Base-by-base conservation (phyloP, 352 stramenopile species). In the Hyaloperonospora arabidopsidis region DNA sequence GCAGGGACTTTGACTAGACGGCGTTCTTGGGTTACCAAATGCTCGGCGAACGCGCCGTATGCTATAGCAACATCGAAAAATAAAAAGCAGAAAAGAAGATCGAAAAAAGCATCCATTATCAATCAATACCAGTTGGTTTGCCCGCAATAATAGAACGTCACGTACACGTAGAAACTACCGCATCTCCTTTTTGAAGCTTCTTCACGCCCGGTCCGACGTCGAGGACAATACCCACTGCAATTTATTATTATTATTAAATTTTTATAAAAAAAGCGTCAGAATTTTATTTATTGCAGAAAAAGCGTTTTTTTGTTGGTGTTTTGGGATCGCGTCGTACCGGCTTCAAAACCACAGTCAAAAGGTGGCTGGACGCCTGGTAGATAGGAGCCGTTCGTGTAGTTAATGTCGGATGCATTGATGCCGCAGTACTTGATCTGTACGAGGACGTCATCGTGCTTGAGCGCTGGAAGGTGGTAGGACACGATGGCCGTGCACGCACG, bases 401-500 rank as follows among this genome's bases (percentile, higher is more conserved):
- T 80, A 56, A 86, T 67, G 59, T 80, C 68, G 21, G 73, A 76
- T 19, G 65, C 73, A 45, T 83, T 83, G 58, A 83, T 82, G n/a
- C 72, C 72, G 29, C 74, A 62, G 54, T 68, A 82, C 59, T 78
- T 70, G 62, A 74, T 79, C 62, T 75, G 47, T 13, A 83, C 55
- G 21, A 83, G 54, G 45, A 79, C 60, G n/a, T 85, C 67, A 45
- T 63, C 70, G 28, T 49, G 44, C 55, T 72, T 66, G 40, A 79
- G 71, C 57, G 56, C 39, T 13, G 63, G 68, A 45, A 82, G 49
- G 46, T 68, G 40, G 57, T 74, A 71, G 28, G 59, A 52, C 41
- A 85, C 76, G 60, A 90, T 86, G 48, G 66, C 68, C 18, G 76
- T 87, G 67, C 73, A 84, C 58, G 79, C 75, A 57, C 79, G 79